Evolutionary conservation across 2,329 filamentous ascomycete species (phyloP).

Genomic region (Phyllosticta ampelicida): DNA sequence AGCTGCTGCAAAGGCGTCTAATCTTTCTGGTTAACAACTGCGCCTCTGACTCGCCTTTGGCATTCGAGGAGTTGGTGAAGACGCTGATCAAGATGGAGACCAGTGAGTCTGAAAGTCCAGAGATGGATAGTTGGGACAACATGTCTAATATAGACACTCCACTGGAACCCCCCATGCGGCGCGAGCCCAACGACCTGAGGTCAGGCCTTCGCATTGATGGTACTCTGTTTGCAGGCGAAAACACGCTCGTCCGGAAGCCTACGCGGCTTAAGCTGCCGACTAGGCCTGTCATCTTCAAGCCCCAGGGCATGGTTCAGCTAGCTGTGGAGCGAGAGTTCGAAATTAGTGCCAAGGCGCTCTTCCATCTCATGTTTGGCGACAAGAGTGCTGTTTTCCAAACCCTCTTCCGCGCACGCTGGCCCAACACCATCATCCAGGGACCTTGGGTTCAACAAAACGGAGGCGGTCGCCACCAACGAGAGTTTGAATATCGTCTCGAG

Average conservation of each 20-base stretch:
- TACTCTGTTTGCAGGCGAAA: conserved; percentile 41
- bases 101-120: conserved; percentile 52
- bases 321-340: conserved; percentile 76
- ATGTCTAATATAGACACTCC: conserved; percentile 47
- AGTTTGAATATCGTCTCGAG: conserved; percentile 72
- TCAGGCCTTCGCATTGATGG: conserved; percentile 52
- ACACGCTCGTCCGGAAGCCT: conserved; percentile 30
- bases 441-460: conserved; percentile 64
- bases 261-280: conserved; percentile 73
- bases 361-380: conserved; percentile 93
- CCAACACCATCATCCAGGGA: conserved; percentile 58
- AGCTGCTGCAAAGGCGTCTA: conserved; percentile 69
- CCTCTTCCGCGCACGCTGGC: conserved; percentile 60
- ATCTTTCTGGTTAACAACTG: conserved; percentile 78
- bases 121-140: conserved; percentile 87
- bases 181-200: conserved; percentile 31
- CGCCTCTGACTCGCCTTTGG: conserved; percentile 58
- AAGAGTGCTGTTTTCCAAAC: conserved; percentile 91
- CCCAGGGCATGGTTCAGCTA: conserved; percentile 65
- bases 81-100: conserved; percentile 66
- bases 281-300: conserved; percentile 73
- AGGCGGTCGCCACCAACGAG: conserved; percentile 59
- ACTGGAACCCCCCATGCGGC: conserved; percentile 38
- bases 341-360: conserved; percentile 85
- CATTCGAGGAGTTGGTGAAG: conserved; percentile 58